Conservation (phyloP, 1,139 yeast genomes). For the Saccharomyces hybrid region DNA sequence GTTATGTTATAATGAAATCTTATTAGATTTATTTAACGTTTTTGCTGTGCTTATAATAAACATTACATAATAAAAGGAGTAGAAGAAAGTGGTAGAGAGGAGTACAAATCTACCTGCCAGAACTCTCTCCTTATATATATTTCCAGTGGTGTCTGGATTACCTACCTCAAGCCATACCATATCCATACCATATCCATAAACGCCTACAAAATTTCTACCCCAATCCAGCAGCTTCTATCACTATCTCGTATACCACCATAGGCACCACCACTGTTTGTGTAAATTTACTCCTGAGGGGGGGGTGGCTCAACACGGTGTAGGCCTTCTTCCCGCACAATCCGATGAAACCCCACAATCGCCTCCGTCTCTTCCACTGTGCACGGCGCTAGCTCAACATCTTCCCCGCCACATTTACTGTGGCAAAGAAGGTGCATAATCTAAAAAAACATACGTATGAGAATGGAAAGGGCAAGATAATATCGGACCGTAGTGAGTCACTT, state of each 20-base stretch:
- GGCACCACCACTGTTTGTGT: not conserved
- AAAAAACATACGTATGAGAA: not conserved
- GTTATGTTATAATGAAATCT: not conserved
- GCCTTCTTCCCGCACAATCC: not conserved
- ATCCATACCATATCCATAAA: not conserved
- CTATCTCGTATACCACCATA: not conserved
- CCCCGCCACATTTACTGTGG: not conserved
- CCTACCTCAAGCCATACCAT: not conserved
- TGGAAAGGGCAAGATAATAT: not conserved
- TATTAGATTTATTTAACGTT: not conserved
- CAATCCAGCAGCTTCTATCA: not conserved
- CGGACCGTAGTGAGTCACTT: not conserved
- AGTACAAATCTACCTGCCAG: not conserved
- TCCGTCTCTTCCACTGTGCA: not conserved
- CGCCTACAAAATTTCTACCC: not conserved
- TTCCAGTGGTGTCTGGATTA: not conserved
- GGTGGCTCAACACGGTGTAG: not conserved
- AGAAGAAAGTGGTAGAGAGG: not conserved
- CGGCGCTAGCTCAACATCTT: not conserved
- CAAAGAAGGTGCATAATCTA: not conserved
- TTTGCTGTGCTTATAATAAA: not conserved
- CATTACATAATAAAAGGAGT: not conserved
- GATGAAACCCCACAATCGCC: not conserved
- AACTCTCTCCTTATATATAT: not conserved
- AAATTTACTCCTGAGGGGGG: not conserved